A percentile compares a stretch with the other conserved stretches of the same genome.
These are phyloP conservation scores for Populus euphratica DNA, from an alignment of 345 rosid genomes.

Conservation along the genomic window DNA sequence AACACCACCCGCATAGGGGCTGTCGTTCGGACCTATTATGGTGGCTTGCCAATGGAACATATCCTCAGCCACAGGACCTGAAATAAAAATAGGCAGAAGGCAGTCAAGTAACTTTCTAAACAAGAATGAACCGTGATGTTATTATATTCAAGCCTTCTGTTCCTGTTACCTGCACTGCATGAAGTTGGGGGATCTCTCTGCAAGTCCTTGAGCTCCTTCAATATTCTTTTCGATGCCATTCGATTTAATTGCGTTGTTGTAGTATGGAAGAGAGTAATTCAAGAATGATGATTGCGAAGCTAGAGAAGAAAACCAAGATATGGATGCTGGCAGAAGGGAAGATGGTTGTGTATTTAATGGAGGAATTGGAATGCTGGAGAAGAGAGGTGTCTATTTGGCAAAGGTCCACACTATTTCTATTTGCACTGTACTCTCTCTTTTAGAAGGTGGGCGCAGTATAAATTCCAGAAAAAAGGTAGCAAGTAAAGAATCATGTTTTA, in stretches of 20 bases:
- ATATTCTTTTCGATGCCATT: slow-evolving; percentile 60
- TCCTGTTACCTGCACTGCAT: slow-evolving; percentile 59
- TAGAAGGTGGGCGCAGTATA: slow-evolving; percentile 41
- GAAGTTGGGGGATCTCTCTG: slow-evolving; percentile 72
- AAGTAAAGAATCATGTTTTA: slow-evolving; percentile 10
- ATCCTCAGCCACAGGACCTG: slow-evolving; percentile 63
- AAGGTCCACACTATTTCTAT: slow-evolving; percentile 25
- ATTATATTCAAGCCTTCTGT: no score
- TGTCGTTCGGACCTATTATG: slow-evolving; percentile 60
- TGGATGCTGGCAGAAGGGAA: slow-evolving; percentile 5
- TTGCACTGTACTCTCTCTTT: slow-evolving; percentile 1
- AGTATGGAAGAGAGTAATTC: not conserved
- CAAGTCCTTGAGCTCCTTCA: slow-evolving; percentile 64
- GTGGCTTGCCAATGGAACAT: slow-evolving; percentile 80
- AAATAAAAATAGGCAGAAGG: not conserved
- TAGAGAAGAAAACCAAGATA: slow-evolving; percentile 4
- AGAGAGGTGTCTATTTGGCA: slow-evolving; percentile 13
- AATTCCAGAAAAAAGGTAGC: slow-evolving; percentile 33
- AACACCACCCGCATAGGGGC: slow-evolving; percentile 69
- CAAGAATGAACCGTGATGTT: not conserved
- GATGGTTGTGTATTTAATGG: slow-evolving; percentile 27
- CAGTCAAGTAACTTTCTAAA: not conserved
- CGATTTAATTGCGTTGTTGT: not conserved
- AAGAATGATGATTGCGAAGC: not conserved
- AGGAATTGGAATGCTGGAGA: slow-evolving; percentile 13